phyloP scores from a whole-genome alignment of 805 yeast species.

The Yamadazyma kitorensis region DNA sequence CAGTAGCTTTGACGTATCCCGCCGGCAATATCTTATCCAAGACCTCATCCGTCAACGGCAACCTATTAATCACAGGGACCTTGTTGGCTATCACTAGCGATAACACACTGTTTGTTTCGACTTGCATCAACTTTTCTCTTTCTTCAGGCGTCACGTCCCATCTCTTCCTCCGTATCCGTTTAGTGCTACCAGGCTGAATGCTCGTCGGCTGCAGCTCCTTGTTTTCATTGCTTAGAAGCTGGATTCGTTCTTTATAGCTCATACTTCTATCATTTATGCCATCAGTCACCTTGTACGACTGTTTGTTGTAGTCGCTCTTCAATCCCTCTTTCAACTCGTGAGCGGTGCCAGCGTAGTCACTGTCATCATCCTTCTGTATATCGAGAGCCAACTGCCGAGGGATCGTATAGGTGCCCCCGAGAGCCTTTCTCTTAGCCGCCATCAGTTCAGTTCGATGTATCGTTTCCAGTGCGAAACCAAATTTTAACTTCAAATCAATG shows the following conservation, averaged over 20 bases:
- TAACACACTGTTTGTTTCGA: slow-evolving; percentile 1
- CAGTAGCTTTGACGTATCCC: slow-evolving; percentile 44
- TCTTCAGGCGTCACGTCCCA: slow-evolving; percentile 47
- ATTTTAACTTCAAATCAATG: slow-evolving; percentile 21
- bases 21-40: slow-evolving; percentile 50
- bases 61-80: slow-evolving; percentile 28
- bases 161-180: slow-evolving; percentile 30
- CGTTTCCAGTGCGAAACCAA: slow-evolving; percentile 1
- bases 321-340: slow-evolving; percentile 17
- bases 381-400: slow-evolving; percentile 27
- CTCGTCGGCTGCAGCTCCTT: not conserved
- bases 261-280: slow-evolving; percentile 19
- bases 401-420: slow-evolving; percentile 30
- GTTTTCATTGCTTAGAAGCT: slow-evolving; percentile 13
- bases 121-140: slow-evolving; percentile 15
- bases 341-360: slow-evolving; percentile 14
- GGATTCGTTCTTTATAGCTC: slow-evolving; percentile 26
- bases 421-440: slow-evolving; percentile 13
- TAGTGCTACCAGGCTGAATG: not conserved
- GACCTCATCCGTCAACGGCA: slow-evolving; percentile 41
- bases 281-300: slow-evolving; percentile 23
- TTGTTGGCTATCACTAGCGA: slow-evolving; percentile 8
- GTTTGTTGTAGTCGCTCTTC: slow-evolving; percentile 26
- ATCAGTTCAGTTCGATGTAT: not conserved
- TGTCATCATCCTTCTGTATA: slow-evolving; percentile 20